Base-by-base conservation (phyloP, 441 rosid genomes). In the Manihot esculenta region DNA sequence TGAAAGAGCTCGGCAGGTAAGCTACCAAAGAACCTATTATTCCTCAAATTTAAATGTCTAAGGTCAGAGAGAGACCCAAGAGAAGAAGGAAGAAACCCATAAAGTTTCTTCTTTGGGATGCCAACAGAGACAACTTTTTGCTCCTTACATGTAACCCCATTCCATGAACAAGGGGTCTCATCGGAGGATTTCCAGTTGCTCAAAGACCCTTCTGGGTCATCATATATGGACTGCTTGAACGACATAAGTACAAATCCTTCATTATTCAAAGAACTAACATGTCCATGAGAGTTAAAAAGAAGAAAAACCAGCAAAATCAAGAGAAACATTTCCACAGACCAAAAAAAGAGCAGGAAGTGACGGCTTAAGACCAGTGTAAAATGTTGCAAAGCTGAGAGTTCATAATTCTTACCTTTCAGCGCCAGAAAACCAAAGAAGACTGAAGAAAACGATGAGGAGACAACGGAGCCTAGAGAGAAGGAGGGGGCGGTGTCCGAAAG, bases 71-170 rank as follows among this genome's bases (percentile, higher is more conserved):
- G 93, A 79, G 86, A 87, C 72, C 93, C 98, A 68, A 95, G 76
- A 30, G 94, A 80, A 42, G 97, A 78, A 77, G 94, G 84, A 64
- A 95, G 85, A 78, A 87, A 74, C 77, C 96, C 97, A 79, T 63
- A 77, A 62, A 94, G 96, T 44, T 80, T 89, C 86, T 87, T 90
- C 82, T 82, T 91, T 3, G 99, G 98, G 76, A 92, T 89, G 80
- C 93, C 87, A 68, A 95, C 63, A 72, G 98, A 89, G 11, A 92
- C 85, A 41, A 95, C 98, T 49, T 71, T 91, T 66, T 66, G 85
- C 44, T 91, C 91, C 73, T 88, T 88, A 85, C 99, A 95, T 54
- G 97, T 89, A 64, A 95, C 80, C 66, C 98, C 98, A 82, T 93
- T 91, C 99, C 98, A 95, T 0, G 91, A 87, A 75, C 97, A 95